Conservation (phyloP, 1,139 yeast genomes). For the Sugiyamaella novakii region DNA sequence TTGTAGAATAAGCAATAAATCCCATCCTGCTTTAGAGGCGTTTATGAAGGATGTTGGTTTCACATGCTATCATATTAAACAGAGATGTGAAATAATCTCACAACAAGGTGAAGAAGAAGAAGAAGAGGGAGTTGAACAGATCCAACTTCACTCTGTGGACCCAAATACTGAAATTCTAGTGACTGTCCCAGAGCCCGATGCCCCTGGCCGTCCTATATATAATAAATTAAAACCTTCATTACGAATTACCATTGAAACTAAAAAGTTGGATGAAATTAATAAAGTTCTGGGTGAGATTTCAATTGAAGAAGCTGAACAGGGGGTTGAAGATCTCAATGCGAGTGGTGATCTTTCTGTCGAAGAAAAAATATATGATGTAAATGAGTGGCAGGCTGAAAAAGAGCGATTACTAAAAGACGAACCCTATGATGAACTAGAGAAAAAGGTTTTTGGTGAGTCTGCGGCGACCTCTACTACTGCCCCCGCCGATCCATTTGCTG, state of each 20-base stretch:
- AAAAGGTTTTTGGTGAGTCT: conserved; percentile 12
- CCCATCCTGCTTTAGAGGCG: conserved; percentile 64
- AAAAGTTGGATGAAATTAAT: conserved; percentile 76
- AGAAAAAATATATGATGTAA: conserved; percentile 73
- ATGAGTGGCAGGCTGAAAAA: conserved; percentile 60
- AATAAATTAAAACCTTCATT: conserved; percentile 61
- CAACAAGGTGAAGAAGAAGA: conserved; percentile 46
- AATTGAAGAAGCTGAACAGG: conserved; percentile 76
- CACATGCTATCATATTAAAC: conserved; percentile 70
- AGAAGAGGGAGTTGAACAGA: conserved; percentile 69
- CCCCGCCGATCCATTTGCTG: not conserved
- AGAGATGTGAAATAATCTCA: conserved; percentile 67
- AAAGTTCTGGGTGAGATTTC: conserved; percentile 76
- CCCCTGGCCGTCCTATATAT: conserved; percentile 48
- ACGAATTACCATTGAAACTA: conserved; percentile 75
- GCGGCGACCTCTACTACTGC: not conserved
- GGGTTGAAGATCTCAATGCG: conserved; percentile 72
- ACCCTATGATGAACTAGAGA: conserved; percentile 3
- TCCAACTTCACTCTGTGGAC: conserved; percentile 86
- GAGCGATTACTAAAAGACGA: conserved; percentile 12
- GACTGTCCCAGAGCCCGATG: conserved; percentile 59
- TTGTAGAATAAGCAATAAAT: conserved; percentile 57
- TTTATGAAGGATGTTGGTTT: conserved; percentile 72
- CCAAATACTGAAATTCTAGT: conserved; percentile 78
- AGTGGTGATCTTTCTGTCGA: conserved; percentile 83